A percentile compares a stretch with the other conserved stretches of the same genome.
These are phyloP conservation scores for Debaryomyces castellii DNA, from an alignment of 805 yeast species.

Conservation along the genomic window DNA sequence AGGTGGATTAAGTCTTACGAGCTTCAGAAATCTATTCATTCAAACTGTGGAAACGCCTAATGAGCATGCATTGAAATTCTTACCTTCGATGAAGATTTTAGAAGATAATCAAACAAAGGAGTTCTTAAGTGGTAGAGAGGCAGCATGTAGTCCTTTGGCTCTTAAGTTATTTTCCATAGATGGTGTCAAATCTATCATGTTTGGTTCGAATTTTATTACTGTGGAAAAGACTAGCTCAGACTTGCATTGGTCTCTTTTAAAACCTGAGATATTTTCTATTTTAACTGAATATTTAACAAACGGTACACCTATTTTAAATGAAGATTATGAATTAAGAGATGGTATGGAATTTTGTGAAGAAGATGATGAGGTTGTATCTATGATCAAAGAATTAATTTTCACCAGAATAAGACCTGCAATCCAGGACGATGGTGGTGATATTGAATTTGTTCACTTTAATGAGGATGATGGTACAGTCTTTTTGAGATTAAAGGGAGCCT, in stretches of 20 bases:
- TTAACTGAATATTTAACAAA: conserved; percentile 55
- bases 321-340: conserved; percentile 19
- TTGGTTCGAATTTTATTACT: conserved; percentile 83
- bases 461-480: conserved; percentile 58
- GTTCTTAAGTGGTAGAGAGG: conserved; percentile 73
- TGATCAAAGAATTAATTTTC: conserved; percentile 68
- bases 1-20: background rate
- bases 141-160: conserved; percentile 73
- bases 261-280: conserved; percentile 65
- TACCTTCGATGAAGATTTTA: conserved; percentile 71
- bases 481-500: conserved; percentile 64
- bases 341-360: conserved; percentile 53
- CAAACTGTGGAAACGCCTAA: conserved; percentile 87
- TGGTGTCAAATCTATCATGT: conserved; percentile 74
- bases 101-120: conserved; percentile 67
- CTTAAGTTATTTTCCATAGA: conserved; percentile 71
- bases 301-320: conserved; percentile 54
- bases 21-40: conserved; percentile 48
- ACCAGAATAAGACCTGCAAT: conserved; percentile 84
- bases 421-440: conserved; percentile 95
- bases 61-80: conserved; percentile 79
- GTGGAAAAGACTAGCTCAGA: conserved; percentile 59
- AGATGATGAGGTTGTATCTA: conserved; percentile 64
- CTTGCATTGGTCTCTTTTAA: conserved; percentile 57
- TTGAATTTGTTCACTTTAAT: conserved; percentile 58